A percentile compares a stretch with the other conserved stretches of the same genome.
These are phyloP conservation scores for Sicyos edulis DNA, from an alignment of 306 rosid genomes.

Conservation along the genomic window DNA sequence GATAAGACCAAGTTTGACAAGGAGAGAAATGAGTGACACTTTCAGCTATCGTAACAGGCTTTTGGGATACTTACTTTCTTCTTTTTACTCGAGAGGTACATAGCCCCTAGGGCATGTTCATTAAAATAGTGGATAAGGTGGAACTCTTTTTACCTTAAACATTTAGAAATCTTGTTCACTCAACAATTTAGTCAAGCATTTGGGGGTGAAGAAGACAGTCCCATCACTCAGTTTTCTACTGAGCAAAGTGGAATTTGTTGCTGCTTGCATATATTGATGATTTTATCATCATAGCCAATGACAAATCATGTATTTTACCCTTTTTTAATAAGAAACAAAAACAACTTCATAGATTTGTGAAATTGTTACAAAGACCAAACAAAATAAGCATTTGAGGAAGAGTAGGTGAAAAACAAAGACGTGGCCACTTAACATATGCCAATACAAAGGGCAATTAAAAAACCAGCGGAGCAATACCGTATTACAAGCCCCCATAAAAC, in stretches of 20 bases:
- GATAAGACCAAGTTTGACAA: background rate
- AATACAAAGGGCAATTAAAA: too few species aligned
- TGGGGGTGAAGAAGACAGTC: background rate
- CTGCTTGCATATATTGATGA: background rate
- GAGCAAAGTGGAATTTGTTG: background rate
- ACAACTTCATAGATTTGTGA: too few species aligned
- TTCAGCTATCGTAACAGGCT: background rate
- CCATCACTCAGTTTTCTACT: background rate
- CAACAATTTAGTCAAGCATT: background rate
- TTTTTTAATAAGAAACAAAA: too few species aligned
- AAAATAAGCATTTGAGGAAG: too few species aligned
- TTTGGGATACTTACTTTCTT: background rate
- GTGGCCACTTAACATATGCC: too few species aligned
- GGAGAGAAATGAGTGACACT: conserved; percentile 6
- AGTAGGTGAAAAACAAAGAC: too few species aligned
- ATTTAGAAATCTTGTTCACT: background rate
- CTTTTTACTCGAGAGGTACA: background rate
- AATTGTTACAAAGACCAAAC: too few species aligned
- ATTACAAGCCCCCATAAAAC: too few species aligned
- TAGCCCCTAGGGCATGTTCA: background rate
- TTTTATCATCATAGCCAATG: background rate
- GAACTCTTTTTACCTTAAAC: background rate
- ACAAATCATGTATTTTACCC: background rate
- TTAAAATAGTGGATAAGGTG: background rate
- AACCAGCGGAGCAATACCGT: too few species aligned